Conservation (phyloP, 352 stramenopile genomes). For the Phytophthora megakarya region DNA sequence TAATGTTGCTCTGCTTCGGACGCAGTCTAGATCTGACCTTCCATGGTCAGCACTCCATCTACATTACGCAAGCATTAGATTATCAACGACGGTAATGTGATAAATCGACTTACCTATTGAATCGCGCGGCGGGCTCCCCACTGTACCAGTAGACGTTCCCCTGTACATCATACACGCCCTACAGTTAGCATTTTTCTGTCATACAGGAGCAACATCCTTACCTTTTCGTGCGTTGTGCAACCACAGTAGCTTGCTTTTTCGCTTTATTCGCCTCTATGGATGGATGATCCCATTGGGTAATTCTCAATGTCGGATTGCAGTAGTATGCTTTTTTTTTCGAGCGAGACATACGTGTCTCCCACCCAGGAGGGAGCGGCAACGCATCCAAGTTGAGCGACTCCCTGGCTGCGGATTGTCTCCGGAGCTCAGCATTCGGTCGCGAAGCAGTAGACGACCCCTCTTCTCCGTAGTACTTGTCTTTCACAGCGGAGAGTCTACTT, state of each 20-base stretch:
- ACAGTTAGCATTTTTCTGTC: constrained; percentile 14
- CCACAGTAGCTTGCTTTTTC: constrained; percentile 57
- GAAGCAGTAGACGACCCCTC: constrained; percentile 25
- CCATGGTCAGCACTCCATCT: constrained; percentile 56
- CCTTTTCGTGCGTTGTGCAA: constrained; percentile 45
- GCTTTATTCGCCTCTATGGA: constrained; percentile 62
- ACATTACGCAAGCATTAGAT: constrained; percentile 1
- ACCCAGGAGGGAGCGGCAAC: constrained; percentile 74
- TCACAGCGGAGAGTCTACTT: constrained; percentile 69
- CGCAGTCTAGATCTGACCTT: constrained; percentile 58
- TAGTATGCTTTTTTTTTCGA: constrained; percentile 90
- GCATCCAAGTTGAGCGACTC: constrained; percentile 77
- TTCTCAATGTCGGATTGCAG: constrained; percentile 70
- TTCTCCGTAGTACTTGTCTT: constrained; percentile 84
- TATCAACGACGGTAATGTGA: neutral
- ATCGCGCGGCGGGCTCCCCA: constrained; percentile 35
- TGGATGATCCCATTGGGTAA: constrained; percentile 88
- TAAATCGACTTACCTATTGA: constrained; percentile 39
- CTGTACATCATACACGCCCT: constrained; percentile 22
- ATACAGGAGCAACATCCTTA: constrained; percentile 14
- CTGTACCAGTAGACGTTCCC: constrained; percentile 20
- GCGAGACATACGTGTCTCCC: constrained; percentile 78
- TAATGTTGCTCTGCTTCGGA: neutral
- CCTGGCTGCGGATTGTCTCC: constrained; percentile 26
- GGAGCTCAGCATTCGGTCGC: constrained; percentile 17